Base-by-base conservation (phyloP, 2,329 filamentous ascomycete species). In the Ascochyta viciae-villosae region DNA sequence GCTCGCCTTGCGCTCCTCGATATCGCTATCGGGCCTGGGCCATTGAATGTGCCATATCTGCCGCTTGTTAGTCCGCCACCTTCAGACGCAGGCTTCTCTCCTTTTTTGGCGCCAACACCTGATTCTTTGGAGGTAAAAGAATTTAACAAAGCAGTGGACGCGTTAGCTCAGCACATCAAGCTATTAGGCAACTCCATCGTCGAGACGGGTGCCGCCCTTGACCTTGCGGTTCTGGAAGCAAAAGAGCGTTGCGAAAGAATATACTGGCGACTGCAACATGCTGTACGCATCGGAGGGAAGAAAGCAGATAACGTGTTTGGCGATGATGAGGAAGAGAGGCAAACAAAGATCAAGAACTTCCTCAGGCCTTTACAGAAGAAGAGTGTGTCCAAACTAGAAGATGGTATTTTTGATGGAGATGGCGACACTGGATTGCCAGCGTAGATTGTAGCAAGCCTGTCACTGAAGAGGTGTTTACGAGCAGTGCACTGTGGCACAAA, bases 181-280 rank as follows among this genome's bases (percentile, higher is more conserved):
- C 63, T 73, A 6, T 77, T 86, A 12, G 81, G 81, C 50, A 79
- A 79, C 16, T 83, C 82, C 35, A 96, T 96, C 66, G 83, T 88
- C 55, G 90, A 92, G 67, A 83, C 87, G 1, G 91, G 90, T 37
- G 89, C 91, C 6, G 61, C 68, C 2, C 63, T 64, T 4, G 72
- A 75, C 51, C 53, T 74, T 40, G 86, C 86, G 22, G 86, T 89
- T 65, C 81, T 95, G 54, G 87, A 96, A 68, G 87, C 90, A 12
- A 96, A 96, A 75, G 87, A 87, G 50, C 82, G 83, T 10, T 81
- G 96, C 35, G 89, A 96, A 66, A 83, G 87, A 54, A 78, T 96
- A n/a, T 83, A 88, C 55, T 87, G 90, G 66, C 85, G 93, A 51
- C 80, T 97, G 13, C 77, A 87, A 42, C 87, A 89, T 70, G 83